phyloP scores from a whole-genome alignment of 352 stramenopile genomes.

The Phytophthora aleatoria region DNA sequence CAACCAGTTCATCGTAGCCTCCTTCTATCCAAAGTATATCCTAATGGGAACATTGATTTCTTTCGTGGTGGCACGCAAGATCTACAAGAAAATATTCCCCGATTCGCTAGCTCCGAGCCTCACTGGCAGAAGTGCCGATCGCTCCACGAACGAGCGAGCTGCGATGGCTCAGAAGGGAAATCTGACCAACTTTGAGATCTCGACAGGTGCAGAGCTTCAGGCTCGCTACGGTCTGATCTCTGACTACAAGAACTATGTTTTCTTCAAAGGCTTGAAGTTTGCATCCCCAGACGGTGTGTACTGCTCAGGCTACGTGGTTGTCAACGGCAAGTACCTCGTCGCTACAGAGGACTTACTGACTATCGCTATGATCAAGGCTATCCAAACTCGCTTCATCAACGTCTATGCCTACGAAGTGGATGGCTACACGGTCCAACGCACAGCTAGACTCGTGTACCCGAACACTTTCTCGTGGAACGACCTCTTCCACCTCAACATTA shows the following conservation, averaged over 20 bases:
- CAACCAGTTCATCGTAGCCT: constrained; percentile 28
- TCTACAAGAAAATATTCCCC: constrained; percentile 34
- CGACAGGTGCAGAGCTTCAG: constrained; percentile 38
- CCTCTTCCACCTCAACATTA: constrained; percentile 44
- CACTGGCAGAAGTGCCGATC: constrained; percentile 27
- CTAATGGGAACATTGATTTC: constrained; percentile 28
- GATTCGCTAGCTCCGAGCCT: constrained; percentile 31
- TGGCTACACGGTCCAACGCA: constrained; percentile 43
- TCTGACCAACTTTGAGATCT: constrained; percentile 46
- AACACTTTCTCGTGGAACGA: constrained; percentile 46
- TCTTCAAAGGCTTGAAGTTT: constrained; percentile 55
- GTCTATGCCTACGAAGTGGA: constrained; percentile 51
- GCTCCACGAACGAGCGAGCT: constrained; percentile 32
- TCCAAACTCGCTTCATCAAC: constrained; percentile 37
- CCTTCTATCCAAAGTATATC: constrained; percentile 38
- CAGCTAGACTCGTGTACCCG: constrained; percentile 43
- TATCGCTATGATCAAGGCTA: constrained; percentile 41
- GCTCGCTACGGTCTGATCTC: constrained; percentile 46
- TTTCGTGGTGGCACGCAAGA: constrained; percentile 30
- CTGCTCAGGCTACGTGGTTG: constrained; percentile 48
- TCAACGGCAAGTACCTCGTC: constrained; percentile 51
- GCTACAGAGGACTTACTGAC: constrained; percentile 40
- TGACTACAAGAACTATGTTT: constrained; percentile 50
- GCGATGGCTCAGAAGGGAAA: constrained; percentile 35
- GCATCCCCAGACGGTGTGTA: constrained; percentile 50